phyloP scores from a whole-genome alignment of 1,284 basidiomycete species.

The Malassezia nana region DNA sequence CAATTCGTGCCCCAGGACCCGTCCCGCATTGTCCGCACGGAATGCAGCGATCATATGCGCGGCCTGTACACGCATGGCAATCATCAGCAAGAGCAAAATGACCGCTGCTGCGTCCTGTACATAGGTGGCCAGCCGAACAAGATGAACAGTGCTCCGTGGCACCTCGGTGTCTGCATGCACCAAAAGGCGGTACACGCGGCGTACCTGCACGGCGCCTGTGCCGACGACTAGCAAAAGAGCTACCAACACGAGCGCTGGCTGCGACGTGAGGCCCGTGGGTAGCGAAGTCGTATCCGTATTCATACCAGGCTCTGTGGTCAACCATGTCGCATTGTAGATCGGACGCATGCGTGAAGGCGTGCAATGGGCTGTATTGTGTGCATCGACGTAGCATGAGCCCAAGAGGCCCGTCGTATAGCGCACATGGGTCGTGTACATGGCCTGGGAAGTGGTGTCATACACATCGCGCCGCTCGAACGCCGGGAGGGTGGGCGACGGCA shows the following conservation, averaged over 20 bases:
- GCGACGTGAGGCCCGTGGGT: background rate
- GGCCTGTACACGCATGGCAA: constrained; percentile 7
- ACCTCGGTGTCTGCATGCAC: background rate
- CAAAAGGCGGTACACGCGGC: background rate
- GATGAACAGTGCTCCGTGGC: background rate
- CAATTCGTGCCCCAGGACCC: background rate
- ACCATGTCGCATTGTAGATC: background rate
- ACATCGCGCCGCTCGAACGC: background rate
- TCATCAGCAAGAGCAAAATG: background rate
- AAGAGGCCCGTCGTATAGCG: constrained; percentile 4
- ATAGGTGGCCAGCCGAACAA: background rate
- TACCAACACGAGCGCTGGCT: constrained; percentile 3
- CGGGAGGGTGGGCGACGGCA: background rate
- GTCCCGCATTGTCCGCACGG: constrained; percentile 1
- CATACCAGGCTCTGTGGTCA: constrained; percentile 1
- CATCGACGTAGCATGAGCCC: constrained; percentile 11
- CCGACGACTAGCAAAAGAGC: background rate
- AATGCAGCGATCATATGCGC: constrained; percentile 5
- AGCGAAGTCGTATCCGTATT: background rate
- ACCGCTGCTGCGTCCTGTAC: constrained; percentile 4
- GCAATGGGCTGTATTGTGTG: background rate
- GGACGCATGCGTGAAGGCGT: constrained; percentile 8
- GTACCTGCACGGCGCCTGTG: constrained; percentile 2
- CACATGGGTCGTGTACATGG: background rate
- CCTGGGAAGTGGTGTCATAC: background rate